Base-by-base conservation (phyloP, 129 eudicot genomes). In the Heracleum sosnowskyi region DNA sequence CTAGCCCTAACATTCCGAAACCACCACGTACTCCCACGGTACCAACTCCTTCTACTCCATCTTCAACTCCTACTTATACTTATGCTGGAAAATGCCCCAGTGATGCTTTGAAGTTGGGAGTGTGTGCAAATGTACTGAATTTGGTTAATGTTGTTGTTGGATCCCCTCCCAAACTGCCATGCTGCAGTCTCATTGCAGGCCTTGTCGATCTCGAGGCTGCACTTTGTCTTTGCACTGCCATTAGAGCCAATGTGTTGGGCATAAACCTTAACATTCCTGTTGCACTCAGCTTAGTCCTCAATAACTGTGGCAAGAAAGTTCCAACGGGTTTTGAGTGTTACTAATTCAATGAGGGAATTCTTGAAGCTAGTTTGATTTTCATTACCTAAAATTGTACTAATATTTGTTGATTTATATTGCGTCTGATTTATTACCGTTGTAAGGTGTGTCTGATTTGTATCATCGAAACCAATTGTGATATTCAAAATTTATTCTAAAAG, bases 171-270 rank as follows among this genome's bases (percentile, higher is more conserved):
- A 77, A 37, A 69, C 76, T 93, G 80, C 91, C 91, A 76, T 93
- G 98, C 51, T 93, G 98, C 66, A 97, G 96, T 1, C 88, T 93
- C 64, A 79, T 93, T 26, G 82, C 85, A 79, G 98, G 97, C 18
- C 81, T 93, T 69, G 88, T 89, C 4, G 97, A 93, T 84, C 81
- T 93, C 44, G 98, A 93, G 79, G 97, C 98, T 15, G 97, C 98
- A 11, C 57, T 93, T 46, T 93, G 98, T 80, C 88, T 93, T 6
- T 93, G 98, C 91, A 93, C 97, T 12, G 84, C 91, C n/a, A 84
- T 93, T 82, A 91, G 93, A 85, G 87, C 90, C 4, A 93, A 89
- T 78, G 90, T 93, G 63, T 87, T 93, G 0, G 90, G 91, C 80
- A 87, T 93, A 8, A 88, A 89, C 78, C 90, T 93, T 6, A 84